A percentile compares a stretch with the other conserved stretches of the same genome.
Conservation (phyloP, 805 yeast species). For the Yarrowia divulgata region DNA sequence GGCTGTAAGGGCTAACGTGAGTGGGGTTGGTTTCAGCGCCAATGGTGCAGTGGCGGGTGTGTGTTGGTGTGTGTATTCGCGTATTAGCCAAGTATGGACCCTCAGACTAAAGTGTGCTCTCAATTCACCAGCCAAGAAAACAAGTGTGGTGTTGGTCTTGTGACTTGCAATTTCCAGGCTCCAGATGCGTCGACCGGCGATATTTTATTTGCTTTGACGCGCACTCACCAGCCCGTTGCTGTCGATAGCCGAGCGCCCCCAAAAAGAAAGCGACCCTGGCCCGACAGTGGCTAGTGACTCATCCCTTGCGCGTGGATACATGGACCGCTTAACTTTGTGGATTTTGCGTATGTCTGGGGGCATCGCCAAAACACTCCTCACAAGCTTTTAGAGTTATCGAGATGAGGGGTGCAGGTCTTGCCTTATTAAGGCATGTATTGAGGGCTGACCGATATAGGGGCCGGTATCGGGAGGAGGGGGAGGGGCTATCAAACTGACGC, state of each 20-base stretch:
- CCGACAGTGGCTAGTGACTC: slow-evolving; percentile 37
- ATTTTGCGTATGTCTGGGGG: slow-evolving; percentile 7
- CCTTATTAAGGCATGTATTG: slow-evolving; percentile 12
- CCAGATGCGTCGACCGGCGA: slow-evolving; percentile 10
- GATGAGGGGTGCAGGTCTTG: slow-evolving; percentile 37
- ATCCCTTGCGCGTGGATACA: slow-evolving; percentile 11
- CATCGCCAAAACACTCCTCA: slow-evolving; percentile 12
- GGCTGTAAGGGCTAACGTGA: background rate
- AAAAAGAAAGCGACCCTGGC: background rate
- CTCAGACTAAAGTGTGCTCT: slow-evolving; percentile 18
- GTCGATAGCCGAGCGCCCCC: slow-evolving; percentile 23
- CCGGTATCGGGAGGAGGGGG: slow-evolving; percentile 20
- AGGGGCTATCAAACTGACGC: background rate
- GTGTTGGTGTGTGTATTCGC: background rate
- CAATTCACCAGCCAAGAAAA: slow-evolving; percentile 2
- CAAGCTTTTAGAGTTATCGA: slow-evolving; percentile 19
- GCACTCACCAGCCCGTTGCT: background rate
- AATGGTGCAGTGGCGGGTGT: too few species aligned
- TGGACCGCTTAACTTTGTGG: background rate
- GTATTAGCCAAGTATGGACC: background rate
- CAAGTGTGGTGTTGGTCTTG: slow-evolving; percentile 10
- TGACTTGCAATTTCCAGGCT: slow-evolving; percentile 13
- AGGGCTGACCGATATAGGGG: slow-evolving; percentile 13
- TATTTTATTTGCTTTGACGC: slow-evolving; percentile 17
- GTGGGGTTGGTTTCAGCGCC: background rate